Evolutionary conservation across 176 grass and related monocot species (phyloP).

Genomic region (Oropetium thomaeum): DNA sequence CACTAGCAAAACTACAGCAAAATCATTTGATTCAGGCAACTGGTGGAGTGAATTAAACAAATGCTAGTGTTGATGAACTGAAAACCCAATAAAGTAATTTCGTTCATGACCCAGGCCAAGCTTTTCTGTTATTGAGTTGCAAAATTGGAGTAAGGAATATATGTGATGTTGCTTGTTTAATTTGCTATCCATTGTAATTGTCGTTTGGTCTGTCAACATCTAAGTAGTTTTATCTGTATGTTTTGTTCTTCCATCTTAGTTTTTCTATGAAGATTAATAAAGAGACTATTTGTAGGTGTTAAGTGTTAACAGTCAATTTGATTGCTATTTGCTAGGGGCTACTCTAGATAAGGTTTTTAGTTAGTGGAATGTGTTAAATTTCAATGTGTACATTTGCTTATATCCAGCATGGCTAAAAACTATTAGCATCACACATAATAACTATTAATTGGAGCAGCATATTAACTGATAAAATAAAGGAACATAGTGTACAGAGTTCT

Average conservation of each 20-base stretch:
- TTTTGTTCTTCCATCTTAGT: background rate
- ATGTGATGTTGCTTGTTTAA: background rate
- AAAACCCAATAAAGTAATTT: background rate
- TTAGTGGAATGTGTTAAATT: background rate
- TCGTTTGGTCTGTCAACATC: background rate
- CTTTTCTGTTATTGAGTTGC: background rate
- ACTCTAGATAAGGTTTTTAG: background rate
- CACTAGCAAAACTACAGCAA: too few relatives aligned
- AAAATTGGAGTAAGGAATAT: background rate
- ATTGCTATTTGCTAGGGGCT: background rate
- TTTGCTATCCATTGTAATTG: too few relatives aligned
- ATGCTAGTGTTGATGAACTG: background rate
- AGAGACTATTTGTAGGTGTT: background rate
- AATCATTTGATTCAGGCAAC: too few relatives aligned
- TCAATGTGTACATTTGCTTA: background rate
- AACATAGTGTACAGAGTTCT: background rate
- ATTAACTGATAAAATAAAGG: constrained; percentile 3
- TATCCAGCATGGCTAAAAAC: background rate
- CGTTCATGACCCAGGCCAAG: too few relatives aligned
- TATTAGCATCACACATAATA: background rate
- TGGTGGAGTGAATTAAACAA: too few relatives aligned
- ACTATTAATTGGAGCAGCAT: background rate
- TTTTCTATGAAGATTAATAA: background rate
- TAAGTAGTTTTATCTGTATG: background rate
- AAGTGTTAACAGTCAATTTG: background rate